A percentile compares a stretch with the other conserved stretches of the same genome.
Evolutionary conservation across 306 rosid genomes (phyloP).

Genomic region (Canavalia ensiformis): DNA sequence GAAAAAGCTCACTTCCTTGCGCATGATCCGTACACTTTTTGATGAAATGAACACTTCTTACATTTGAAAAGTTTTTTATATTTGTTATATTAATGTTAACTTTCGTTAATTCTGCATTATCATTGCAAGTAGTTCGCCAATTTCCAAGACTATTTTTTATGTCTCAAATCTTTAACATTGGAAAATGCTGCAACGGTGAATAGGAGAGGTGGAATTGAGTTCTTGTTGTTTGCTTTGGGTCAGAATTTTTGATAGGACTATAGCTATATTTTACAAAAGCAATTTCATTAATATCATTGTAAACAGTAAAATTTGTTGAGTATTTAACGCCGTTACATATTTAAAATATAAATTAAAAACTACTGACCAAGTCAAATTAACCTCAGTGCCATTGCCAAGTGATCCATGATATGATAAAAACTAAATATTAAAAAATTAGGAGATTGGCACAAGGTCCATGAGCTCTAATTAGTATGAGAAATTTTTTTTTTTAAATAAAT

Average conservation of each 20-base stretch:
- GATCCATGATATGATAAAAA: too few relatives aligned
- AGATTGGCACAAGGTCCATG: neutral
- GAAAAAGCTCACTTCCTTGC: neutral
- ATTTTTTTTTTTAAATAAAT: too few relatives aligned
- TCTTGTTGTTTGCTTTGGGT: neutral
- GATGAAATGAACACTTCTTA: neutral
- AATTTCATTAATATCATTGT: too few relatives aligned
- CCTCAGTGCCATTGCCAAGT: too few relatives aligned
- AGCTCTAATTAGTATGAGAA: neutral
- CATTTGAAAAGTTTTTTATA: constrained; percentile 18
- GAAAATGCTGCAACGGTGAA: neutral
- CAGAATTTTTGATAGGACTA: neutral
- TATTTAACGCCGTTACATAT: too few relatives aligned
- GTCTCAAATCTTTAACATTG: constrained; percentile 6
- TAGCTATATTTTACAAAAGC: too few relatives aligned
- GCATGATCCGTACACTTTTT: neutral
- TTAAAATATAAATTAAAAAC: too few relatives aligned
- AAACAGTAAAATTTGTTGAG: too few relatives aligned
- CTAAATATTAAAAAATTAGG: neutral
- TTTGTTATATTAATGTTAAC: neutral
- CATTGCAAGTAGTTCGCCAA: constrained; percentile 4
- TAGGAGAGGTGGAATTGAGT: neutral
- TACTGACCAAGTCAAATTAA: too few relatives aligned
- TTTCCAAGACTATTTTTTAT: neutral
- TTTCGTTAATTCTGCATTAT: neutral